These are phyloP conservation scores for Ganoderma sinense DNA, from an alignment of 1,284 basidiomycete genomes.

Conservation along the genomic window DNA sequence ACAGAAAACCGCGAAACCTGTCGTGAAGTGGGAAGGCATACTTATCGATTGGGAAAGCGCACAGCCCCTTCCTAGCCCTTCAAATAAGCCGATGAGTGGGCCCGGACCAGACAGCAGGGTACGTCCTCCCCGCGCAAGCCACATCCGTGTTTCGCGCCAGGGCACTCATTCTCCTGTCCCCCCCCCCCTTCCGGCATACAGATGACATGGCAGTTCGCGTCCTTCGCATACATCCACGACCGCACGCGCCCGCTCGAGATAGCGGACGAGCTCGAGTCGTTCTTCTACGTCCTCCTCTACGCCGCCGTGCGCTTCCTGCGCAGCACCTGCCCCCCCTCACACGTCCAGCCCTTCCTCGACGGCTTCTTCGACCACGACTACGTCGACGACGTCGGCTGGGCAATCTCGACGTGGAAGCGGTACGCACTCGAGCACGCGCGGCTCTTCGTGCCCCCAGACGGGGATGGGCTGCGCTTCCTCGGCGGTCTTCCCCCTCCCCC, in stretches of 20 bases:
- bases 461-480: not conserved
- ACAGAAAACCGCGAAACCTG: not conserved
- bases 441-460: not conserved
- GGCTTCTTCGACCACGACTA: slow-evolving; percentile 10
- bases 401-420: not conserved
- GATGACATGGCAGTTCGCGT: slow-evolving; percentile 12
- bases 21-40: slow-evolving; percentile 12
- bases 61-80: not conserved
- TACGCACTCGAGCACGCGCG: not conserved
- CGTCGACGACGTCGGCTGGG: slow-evolving; percentile 1
- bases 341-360: not conserved
- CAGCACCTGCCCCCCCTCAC: not conserved
- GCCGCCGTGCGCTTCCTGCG: slow-evolving; percentile 13
- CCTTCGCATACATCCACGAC: not conserved
- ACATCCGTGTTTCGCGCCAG: not conserved
- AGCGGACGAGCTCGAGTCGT: slow-evolving; percentile 23
- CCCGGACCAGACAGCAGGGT: not conserved
- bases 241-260: not conserved
- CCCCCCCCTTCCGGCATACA: not conserved
- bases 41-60: slow-evolving; percentile 21
- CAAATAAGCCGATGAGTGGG: not conserved
- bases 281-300: slow-evolving; percentile 15
- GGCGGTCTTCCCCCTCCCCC: not conserved
- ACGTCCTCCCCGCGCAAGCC: too few species aligned
- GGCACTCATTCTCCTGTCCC: not conserved